Conservation (phyloP, 768 basidiomycete species). For the Ramaria sp. region DNA sequence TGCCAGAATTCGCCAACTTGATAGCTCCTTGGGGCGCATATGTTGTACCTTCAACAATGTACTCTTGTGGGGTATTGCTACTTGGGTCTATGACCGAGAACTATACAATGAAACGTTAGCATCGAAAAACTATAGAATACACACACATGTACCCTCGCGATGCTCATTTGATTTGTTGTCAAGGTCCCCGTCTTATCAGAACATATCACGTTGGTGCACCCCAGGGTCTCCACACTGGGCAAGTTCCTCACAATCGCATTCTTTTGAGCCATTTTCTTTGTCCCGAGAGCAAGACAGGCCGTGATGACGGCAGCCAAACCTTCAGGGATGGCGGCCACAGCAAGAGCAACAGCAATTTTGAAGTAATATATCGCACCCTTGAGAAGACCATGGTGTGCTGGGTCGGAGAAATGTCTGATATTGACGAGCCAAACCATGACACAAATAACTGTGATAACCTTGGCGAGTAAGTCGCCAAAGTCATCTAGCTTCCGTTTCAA, state of each 20-base stretch:
- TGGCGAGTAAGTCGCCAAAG: conserved; percentile 95
- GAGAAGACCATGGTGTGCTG: conserved; percentile 79
- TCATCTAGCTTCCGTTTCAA: conserved; percentile 96
- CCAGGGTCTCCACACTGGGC: conserved; percentile 94
- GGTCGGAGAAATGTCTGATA: conserved; percentile 91
- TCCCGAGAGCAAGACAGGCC: conserved; percentile 90
- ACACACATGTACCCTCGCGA: conserved; percentile 51
- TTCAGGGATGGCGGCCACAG: conserved; percentile 98
- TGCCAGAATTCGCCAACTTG: conserved; percentile 46
- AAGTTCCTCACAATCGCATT: conserved; percentile 96
- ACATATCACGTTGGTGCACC: conserved; percentile 97
- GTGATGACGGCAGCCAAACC: conserved; percentile 98
- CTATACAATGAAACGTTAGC: conserved; percentile 24
- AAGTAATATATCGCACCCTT: conserved; percentile 98
- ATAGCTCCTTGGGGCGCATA: conserved; percentile 81
- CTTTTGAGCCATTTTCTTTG: conserved; percentile 99
- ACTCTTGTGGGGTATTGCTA: conserved; percentile 47
- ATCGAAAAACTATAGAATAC: background rate
- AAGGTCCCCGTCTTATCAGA: conserved; percentile 97
- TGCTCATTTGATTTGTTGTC: conserved; percentile 97
- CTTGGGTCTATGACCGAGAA: conserved; percentile 63
- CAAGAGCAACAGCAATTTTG: conserved; percentile 97
- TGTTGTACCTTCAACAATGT: conserved; percentile 82
- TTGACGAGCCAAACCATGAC: conserved; percentile 98
- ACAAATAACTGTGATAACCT: conserved; percentile 95